Percentiles rank a stretch among this genome's conserved stretches.
These are phyloP conservation scores for Solanum hybrid DNA, from an alignment of 305 asterid genomes.

Conservation along the genomic window DNA sequence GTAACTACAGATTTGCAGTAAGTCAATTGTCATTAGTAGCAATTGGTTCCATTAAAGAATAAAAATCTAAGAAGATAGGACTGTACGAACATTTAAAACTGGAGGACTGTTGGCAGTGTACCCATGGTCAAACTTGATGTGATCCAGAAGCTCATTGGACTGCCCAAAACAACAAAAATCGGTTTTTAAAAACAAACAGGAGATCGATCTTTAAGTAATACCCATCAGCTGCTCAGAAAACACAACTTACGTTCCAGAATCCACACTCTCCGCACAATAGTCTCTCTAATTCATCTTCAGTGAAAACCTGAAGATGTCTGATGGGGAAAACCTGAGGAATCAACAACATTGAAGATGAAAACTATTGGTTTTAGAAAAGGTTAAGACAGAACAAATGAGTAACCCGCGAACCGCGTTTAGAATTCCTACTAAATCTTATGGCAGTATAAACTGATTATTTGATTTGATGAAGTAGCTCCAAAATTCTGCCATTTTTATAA, in stretches of 20 bases:
- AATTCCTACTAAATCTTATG: not conserved
- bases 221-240: not conserved
- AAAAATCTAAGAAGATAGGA: slow-evolving; percentile 3
- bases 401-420: not conserved
- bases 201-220: not conserved
- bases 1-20: slow-evolving; percentile 37
- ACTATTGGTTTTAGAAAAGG: not conserved
- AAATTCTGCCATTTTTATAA: not conserved
- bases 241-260: slow-evolving; percentile 58
- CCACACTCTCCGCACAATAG: slow-evolving; percentile 83
- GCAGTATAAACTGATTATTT: not conserved
- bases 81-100: slow-evolving; percentile 49
- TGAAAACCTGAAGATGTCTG: slow-evolving; percentile 64
- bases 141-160: slow-evolving; percentile 74
- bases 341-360: not conserved
- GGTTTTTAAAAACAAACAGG: not conserved
- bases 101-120: slow-evolving; percentile 90
- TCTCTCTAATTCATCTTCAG: slow-evolving; percentile 80
- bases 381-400: not conserved
- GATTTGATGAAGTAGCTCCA: not conserved
- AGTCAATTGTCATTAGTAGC: not conserved
- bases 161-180: slow-evolving; percentile 22
- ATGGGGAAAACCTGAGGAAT: slow-evolving; percentile 74
- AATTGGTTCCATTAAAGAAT: not conserved
- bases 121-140: slow-evolving; percentile 95